Base-by-base conservation (phyloP, 164 flowering plant genomes). In the Cinnamomum micranthum region DNA sequence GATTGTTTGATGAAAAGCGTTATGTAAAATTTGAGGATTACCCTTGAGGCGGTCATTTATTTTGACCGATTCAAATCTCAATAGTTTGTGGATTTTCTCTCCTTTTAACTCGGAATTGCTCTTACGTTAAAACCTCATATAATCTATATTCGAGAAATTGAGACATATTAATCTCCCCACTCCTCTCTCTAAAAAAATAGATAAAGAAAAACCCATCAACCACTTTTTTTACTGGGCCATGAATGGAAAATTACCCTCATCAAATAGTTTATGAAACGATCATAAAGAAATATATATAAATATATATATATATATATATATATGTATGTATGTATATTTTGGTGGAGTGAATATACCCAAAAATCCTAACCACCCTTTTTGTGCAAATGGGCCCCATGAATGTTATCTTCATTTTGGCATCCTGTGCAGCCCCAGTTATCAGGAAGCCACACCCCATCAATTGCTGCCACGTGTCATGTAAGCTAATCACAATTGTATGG, bases 401-500 rank as follows among this genome's bases (percentile, higher is more conserved):
- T 2, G 72, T 60, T 50, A n/a, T 69, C 73, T 68, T 75, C 50
- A 19, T 68, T 72, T 59, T 72, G 79, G 67, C 68, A 70, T 20
- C 51, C 11, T 51, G 63, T n/a, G 24, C 2, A 31, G 2, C 4
- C 52, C 65, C 52, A 50, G 28, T 73, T 33, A 68, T 69, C 70
- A 22, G 13, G 2, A 74, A 66, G 50, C 50, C 47, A 2, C 9
- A 3, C 47, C 64, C 19, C 24, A 27, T 62, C 0, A 27, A 6
- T 17, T 31, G 23, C 2, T 68, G 80, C 82, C 84, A 79, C 76
- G 85, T 82, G 86, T 74, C 81, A 15, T 19, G 47, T 10, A 15
- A 64, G 3, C 82, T 74, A 76, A 81, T 81, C 87, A 12, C 52
- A 2, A 78, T 51, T 84, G 78, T 84, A 85, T 86, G 87, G 88